Evolutionary conservation across 192 early-diverging fungal species (phyloP), one percentile per base, ranked within the genome.

Genomic region (Pilaira anomala): DNA sequence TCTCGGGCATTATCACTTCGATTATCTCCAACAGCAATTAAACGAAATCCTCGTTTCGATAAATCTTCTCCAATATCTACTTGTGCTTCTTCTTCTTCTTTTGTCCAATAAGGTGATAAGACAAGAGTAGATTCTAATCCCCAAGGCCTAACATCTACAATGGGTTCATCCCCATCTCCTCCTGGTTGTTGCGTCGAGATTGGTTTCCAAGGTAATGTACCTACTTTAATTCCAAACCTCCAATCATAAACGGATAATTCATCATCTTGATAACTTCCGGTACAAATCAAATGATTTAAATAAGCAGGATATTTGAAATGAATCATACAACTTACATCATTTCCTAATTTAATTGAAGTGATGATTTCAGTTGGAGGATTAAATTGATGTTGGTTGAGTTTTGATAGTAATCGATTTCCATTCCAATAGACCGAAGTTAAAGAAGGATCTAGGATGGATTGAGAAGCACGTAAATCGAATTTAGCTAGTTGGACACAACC

Each of bases 181-280:
- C n/a, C n/a, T n/a, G n/a, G n/a, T n/a, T n/a, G n/a, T n/a, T 19
- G 50, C 24, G 12, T 45, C 22, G 0, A 11, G 1, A 46, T 51
- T 29, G 63, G 3, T 48, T 25, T 67, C 68, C 71, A 66, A 7
- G 71, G 71, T 42, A 73, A 29, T 0, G 48, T 50, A 2, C 71
- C 71, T 7, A 67, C 62, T 29, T 55, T 62, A 7, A 67, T 28
- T 4, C 71, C 71, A 52, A 68, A 67, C 14, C 71, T 65, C 71
- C 71, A 73, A 46, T 73, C 71, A 19, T 64, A 73, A 26, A 73
- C 41, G 14, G 71, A 57, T 5, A 73, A 29, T n/a, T 73, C 66
- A n/a, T 57, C 66, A 13, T 58, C 59, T 39, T 50, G 39, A 28
- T 60, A 68, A 22, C 58, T 61, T 44, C 66, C 66, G 30, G 66